Base-by-base conservation (phyloP, 2,329 filamentous ascomycete genomes). In the Aspergillus luchuensis region DNA sequence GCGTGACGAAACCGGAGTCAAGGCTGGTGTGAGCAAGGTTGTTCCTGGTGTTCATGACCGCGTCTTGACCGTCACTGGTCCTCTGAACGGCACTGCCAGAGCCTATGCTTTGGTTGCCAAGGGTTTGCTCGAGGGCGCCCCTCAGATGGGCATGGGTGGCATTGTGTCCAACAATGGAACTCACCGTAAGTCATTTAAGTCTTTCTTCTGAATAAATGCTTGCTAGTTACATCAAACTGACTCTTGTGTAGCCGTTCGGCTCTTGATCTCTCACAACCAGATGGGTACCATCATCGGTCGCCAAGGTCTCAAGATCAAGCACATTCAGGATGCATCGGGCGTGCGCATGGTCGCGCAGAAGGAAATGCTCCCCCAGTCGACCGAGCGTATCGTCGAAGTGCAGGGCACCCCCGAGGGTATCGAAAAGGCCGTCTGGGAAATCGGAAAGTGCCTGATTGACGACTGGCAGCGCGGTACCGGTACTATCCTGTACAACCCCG, bases 301-400 rank as follows among this genome's bases (percentile, higher is more conserved):
- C 67, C 91, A 96, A 77, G 95, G 95, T 61, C 85, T 97, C 68
- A 99, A 98, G 84, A 99, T 99, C 84, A 99, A 99, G 85, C 91
- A 97, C 77, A 99, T 99, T 69, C 95, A 99, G 78, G 95, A 99
- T 77, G 89, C 88, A 30, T 98, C 95, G 5, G 93, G 93, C 66
- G 95, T 98, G 61, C 93, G 95, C 74, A 99, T 99, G 95, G 93
- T 99, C 52, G 95, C 95, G 43, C 95, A 99, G 79, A 99, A 99
- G 81, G 95, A 99, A 74, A 99, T 99, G 95, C 88, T 99, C 7
- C 95, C 95, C 38, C 95, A 99, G 78, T 99, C 95, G 5, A 99
- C 95, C 36, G 95, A 99, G 82, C 90, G 95, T 66, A 93, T 99
- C 70, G 95, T 99, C 66, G 95, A 99, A 76, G 90, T 99, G 49